Evolutionary conservation across 345 rosid genomes (phyloP).

Genomic region (Arabis alpina): DNA sequence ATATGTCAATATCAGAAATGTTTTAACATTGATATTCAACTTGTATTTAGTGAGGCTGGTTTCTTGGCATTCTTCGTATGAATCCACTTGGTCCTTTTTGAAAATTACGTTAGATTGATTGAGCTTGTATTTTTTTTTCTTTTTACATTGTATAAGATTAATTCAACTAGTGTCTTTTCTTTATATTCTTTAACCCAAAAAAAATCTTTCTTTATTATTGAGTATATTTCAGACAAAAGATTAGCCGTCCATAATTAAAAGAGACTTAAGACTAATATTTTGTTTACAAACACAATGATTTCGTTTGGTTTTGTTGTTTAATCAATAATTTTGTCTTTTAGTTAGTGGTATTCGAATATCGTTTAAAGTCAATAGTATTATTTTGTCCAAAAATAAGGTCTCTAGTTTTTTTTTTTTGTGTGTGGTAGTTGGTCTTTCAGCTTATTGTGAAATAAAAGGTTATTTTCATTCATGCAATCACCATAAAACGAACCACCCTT

Average conservation of each 20-base stretch:
- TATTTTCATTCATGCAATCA: constrained; percentile 23
- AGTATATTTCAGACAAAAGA: constrained; percentile 7
- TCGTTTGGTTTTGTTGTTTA: background rate
- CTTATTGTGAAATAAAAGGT: background rate
- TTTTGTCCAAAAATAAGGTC: background rate
- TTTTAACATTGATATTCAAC: background rate
- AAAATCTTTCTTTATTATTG: no score
- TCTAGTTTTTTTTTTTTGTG: constrained; percentile 7
- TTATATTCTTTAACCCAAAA: no score
- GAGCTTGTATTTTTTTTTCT: no score
- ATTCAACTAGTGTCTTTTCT: no score
- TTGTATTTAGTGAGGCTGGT: background rate
- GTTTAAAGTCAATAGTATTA: background rate
- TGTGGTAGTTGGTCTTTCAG: constrained; percentile 8
- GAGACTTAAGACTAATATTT: constrained; percentile 3
- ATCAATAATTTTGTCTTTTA: background rate
- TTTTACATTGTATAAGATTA: no score
- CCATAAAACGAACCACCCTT: no score
- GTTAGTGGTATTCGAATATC: constrained; percentile 1
- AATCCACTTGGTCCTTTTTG: constrained; percentile 14
- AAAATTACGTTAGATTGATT: background rate
- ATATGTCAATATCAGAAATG: constrained; percentile 5
- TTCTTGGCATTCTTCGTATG: background rate
- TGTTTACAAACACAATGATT: constrained; percentile 27
- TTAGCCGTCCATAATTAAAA: constrained; percentile 21